These are phyloP conservation scores for Pseudonitzschia multiseries DNA, from an alignment of 108 stramenopile genomes.

Conservation along the genomic window DNA sequence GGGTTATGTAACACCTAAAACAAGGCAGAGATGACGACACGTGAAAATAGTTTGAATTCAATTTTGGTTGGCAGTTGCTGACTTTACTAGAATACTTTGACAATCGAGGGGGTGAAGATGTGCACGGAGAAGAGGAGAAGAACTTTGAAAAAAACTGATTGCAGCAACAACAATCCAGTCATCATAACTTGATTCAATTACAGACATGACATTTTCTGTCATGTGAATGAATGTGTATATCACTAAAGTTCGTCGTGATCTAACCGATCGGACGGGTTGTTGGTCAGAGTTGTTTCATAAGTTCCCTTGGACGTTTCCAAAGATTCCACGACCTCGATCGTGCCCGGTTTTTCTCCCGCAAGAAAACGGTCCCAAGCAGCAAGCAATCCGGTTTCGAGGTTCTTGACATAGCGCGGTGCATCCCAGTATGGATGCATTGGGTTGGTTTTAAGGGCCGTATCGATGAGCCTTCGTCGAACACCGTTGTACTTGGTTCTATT, in stretches of 20 bases:
- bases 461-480: slow-evolving; percentile 57
- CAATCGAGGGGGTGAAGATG: too few relatives aligned
- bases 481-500: slow-evolving; percentile 47
- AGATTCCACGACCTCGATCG: slow-evolving; percentile 56
- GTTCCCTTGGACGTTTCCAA: slow-evolving; percentile 42
- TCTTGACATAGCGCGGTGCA: slow-evolving; percentile 75
- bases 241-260: slow-evolving; percentile 36
- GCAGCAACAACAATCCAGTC: too few relatives aligned
- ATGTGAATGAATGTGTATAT: background rate
- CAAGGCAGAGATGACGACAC: too few relatives aligned
- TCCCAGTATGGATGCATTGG: slow-evolving; percentile 91
- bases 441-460: slow-evolving; percentile 67
- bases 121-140: too few relatives aligned
- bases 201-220: too few relatives aligned
- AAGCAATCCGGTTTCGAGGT: slow-evolving; percentile 62
- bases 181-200: too few relatives aligned
- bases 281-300: slow-evolving; percentile 42
- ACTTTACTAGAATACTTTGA: too few relatives aligned
- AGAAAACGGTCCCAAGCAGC: slow-evolving; percentile 67
- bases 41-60: too few relatives aligned
- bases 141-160: too few relatives aligned
- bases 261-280: slow-evolving; percentile 31
- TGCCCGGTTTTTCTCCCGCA: slow-evolving; percentile 44
- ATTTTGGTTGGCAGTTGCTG: too few relatives aligned
- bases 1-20: too few relatives aligned